Percentiles rank a stretch among this genome's conserved stretches.
These are phyloP conservation scores for Ophiocordyceps camponoti-leonardi DNA, from an alignment of 2,329 filamentous ascomycete genomes.

Conservation along the genomic window DNA sequence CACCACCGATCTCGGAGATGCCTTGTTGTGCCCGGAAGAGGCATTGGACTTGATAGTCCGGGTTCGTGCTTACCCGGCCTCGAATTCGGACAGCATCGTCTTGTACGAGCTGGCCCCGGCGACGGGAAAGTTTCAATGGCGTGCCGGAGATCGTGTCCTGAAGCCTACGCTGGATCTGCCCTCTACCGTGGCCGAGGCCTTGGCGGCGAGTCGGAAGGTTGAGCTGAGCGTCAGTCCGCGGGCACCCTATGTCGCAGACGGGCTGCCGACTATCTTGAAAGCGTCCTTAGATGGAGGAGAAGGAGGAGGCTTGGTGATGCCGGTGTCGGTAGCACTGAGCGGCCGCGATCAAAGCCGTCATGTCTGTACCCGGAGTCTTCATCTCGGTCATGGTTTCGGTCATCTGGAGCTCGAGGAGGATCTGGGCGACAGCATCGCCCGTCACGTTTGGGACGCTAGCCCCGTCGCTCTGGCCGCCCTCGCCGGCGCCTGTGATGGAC, in stretches of 20 bases:
- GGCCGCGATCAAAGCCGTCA: slow-evolving; percentile 6
- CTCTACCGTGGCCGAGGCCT: slow-evolving; percentile 8
- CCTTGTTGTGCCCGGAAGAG: slow-evolving; percentile 27
- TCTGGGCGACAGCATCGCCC: slow-evolving; percentile 41
- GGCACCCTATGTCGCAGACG: slow-evolving; percentile 10
- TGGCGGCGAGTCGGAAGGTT: slow-evolving; percentile 9
- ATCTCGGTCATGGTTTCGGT: slow-evolving; percentile 3
- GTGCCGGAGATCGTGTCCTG: slow-evolving; percentile 20
- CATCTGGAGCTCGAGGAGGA: slow-evolving; percentile 33
- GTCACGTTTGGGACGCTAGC: slow-evolving; percentile 42
- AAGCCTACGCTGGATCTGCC: slow-evolving; percentile 16
- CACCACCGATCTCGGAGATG: slow-evolving; percentile 40
- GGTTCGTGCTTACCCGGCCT: slow-evolving; percentile 13
- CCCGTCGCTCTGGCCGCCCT: slow-evolving; percentile 23
- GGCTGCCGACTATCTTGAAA: slow-evolving; percentile 10
- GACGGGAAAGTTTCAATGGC: slow-evolving; percentile 11
- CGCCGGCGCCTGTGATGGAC: slow-evolving; percentile 10
- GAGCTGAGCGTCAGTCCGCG: slow-evolving; percentile 12
- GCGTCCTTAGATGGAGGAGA: slow-evolving; percentile 4
- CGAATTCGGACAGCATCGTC: slow-evolving; percentile 3
- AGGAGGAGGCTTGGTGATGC: slow-evolving; percentile 22
- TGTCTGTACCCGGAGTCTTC: slow-evolving; percentile 14
- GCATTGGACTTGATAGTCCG: slow-evolving; percentile 25
- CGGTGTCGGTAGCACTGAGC: slow-evolving; percentile 21
- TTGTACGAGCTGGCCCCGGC: background rate